phyloP scores from a whole-genome alignment of 2,329 filamentous ascomycete genomes.

The Colletotrichum viniferum region DNA sequence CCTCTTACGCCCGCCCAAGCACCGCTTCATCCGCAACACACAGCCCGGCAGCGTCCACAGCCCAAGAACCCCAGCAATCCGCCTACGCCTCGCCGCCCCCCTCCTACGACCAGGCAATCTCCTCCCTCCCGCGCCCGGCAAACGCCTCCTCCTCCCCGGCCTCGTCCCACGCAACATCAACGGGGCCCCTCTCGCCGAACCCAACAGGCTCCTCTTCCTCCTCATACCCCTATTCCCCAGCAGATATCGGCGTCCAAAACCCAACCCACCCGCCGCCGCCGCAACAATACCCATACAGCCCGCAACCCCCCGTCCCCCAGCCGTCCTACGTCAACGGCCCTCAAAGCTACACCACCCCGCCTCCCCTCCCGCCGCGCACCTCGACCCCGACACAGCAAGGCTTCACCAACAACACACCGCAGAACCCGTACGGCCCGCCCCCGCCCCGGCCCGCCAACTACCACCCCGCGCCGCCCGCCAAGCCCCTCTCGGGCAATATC shows the following conservation, averaged over 20 bases:
- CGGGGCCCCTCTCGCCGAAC: background rate
- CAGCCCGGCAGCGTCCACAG: background rate
- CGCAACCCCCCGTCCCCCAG: background rate
- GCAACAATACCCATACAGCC: background rate
- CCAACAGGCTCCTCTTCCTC: background rate
- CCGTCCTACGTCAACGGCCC: background rate
- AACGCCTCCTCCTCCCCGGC: background rate
- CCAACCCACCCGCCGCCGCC: background rate
- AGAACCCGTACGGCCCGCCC: background rate
- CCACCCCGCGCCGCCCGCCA: background rate
- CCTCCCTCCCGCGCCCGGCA: background rate
- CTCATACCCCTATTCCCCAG: conserved; percentile 2
- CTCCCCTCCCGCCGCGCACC: background rate
- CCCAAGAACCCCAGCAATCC: background rate
- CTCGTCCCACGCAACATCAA: background rate
- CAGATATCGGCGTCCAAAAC: background rate
- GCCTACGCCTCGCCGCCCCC: conserved; percentile 7
- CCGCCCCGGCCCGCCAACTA: background rate
- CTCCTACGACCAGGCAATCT: conserved; percentile 1
- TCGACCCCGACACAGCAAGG: background rate
- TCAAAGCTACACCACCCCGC: background rate
- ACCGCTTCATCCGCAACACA: background rate
- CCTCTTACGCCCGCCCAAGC: background rate
- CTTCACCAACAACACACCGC: background rate
- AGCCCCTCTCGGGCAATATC: conserved; percentile 23